phyloP scores from a whole-genome alignment of 495 filamentous ascomycete species.

The Penicillium diatomitis region DNA sequence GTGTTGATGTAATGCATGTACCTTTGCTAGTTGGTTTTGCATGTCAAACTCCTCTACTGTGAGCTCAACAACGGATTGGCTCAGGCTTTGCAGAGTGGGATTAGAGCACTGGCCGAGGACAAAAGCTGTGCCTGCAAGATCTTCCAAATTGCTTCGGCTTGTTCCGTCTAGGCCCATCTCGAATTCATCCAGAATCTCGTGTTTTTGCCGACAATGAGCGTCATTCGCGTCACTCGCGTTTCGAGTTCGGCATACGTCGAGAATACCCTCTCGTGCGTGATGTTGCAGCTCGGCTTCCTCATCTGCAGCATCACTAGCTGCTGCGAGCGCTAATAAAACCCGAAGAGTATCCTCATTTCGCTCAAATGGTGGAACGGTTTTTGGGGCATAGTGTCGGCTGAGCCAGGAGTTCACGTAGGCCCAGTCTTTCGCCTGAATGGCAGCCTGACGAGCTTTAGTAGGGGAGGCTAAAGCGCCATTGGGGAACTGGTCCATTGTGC shows the following conservation, averaged over 20 bases:
- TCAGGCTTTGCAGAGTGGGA: conserved; percentile 25
- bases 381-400: conserved; percentile 52
- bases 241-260: conserved; percentile 24
- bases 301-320: conserved; percentile 73
- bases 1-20: conserved; percentile 48
- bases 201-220: conserved; percentile 24
- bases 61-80: conserved; percentile 34
- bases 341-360: conserved; percentile 76
- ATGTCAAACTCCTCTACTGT: conserved; percentile 32
- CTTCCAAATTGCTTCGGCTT: conserved; percentile 26
- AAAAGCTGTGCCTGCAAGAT: conserved; percentile 28
- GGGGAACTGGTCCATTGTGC: conserved; percentile 20
- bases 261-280: conserved; percentile 30
- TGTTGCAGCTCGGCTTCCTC: conserved; percentile 56
- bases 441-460: conserved; percentile 39
- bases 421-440: conserved; percentile 71
- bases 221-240: conserved; percentile 21
- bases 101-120: conserved; percentile 25
- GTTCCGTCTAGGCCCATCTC: conserved; percentile 33
- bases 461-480: conserved; percentile 36
- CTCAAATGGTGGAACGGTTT: conserved; percentile 60
- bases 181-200: conserved; percentile 30
- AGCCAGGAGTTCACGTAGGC: conserved; percentile 80
- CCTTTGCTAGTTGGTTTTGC: conserved; percentile 36
- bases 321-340: conserved; percentile 63